These are phyloP conservation scores for Conoideocrella luteorostrata DNA, from an alignment of 2,329 filamentous ascomycete species.

Conservation along the genomic window DNA sequence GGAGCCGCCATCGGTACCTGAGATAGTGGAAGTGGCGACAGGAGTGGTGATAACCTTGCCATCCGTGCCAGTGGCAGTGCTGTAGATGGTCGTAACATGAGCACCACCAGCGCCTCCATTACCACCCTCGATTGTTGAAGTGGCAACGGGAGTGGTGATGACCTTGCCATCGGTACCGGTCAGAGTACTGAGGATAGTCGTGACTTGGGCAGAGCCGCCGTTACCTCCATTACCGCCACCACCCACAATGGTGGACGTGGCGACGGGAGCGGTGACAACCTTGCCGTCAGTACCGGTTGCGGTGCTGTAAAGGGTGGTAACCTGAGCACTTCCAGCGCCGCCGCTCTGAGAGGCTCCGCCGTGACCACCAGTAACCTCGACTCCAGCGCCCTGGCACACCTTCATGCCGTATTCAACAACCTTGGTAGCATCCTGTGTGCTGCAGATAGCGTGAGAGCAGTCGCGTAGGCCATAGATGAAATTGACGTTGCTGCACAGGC, in stretches of 20 bases:
- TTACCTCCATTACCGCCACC: conserved; percentile 13
- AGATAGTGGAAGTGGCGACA: conserved; percentile 29
- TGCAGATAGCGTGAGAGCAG: conserved; percentile 41
- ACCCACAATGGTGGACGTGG: conserved; percentile 27
- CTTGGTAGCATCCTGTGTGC: conserved; percentile 24
- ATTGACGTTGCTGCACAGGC: conserved; percentile 41
- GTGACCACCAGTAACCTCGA: conserved; percentile 21
- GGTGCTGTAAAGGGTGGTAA: conserved; percentile 32
- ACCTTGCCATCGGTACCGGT: conserved; percentile 25
- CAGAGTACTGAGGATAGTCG: conserved; percentile 30
- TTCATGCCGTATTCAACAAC: conserved; percentile 33
- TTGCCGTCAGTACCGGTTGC: conserved; percentile 25
- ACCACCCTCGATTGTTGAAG: conserved; percentile 24
- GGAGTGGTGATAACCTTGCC: conserved; percentile 27
- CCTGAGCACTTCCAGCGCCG: conserved; percentile 6
- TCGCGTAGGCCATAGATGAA: conserved; percentile 46
- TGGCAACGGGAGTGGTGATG: conserved; percentile 28
- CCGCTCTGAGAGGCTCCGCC: conserved; percentile 3
- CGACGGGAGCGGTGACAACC: conserved; percentile 28
- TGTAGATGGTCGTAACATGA: conserved; percentile 29
- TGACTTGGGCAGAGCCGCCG: conserved; percentile 20
- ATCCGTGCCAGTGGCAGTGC: conserved; percentile 26
- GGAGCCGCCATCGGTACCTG: conserved; percentile 14
- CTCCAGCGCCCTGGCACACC: conserved; percentile 32
- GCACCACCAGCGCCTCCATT: neutral